Percentiles rank a stretch among this genome's conserved stretches.
phyloP scores from a whole-genome alignment of 73 alveolate species.

The Paraurostyla sp. region DNA sequence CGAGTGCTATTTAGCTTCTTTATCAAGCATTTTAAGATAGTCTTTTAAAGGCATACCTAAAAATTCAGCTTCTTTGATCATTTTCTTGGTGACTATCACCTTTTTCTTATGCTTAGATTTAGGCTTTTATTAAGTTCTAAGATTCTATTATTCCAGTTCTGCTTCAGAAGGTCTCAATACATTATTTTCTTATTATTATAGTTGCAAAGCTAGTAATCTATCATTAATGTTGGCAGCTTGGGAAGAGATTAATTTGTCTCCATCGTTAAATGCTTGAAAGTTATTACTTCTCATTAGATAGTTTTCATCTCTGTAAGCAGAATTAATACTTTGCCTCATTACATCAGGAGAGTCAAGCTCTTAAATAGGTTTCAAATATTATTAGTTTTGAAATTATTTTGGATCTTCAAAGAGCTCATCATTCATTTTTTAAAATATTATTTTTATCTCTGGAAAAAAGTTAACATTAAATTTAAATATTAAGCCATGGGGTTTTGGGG shows the following conservation, averaged over 20 bases:
- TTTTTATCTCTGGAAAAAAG: not conserved
- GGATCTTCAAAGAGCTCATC: constrained; percentile 11
- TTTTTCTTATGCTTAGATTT: not conserved
- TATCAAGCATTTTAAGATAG: constrained; percentile 23
- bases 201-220: not conserved
- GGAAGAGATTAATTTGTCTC: too few species aligned
- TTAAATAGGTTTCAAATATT: not conserved
- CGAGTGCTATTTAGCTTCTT: not conserved
- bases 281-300: too few species aligned
- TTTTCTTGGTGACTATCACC: constrained; percentile 18
- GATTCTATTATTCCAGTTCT: not conserved
- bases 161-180: constrained; percentile 38
- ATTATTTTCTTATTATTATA: not conserved
- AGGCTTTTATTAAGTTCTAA: not conserved
- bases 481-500: not conserved
- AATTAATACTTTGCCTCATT: too few species aligned
- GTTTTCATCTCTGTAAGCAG: too few species aligned
- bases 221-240: too few species aligned
- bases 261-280: too few species aligned
- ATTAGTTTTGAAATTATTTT: not conserved
- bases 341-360: too few species aligned
- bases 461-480: not conserved
- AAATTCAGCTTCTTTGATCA: constrained; percentile 38
- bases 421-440: not conserved
- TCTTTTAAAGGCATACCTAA: constrained; percentile 19